Evolutionary conservation across 2,329 filamentous ascomycete genomes (phyloP).

Genomic region (Exophiala calicioides): DNA sequence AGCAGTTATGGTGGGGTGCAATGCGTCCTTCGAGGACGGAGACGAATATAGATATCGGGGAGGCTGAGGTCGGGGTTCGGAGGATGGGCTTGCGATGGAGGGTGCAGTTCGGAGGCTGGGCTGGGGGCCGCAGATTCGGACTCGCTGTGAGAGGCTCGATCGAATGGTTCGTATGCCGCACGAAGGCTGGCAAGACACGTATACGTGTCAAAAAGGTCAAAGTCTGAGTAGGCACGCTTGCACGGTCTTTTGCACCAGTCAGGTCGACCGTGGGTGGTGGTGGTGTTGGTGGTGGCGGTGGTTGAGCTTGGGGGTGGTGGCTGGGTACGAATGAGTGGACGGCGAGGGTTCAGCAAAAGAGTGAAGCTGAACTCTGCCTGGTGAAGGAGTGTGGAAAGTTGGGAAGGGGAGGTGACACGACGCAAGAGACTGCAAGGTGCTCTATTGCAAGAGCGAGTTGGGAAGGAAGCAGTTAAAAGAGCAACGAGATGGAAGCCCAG

Average conservation of each 20-base stretch:
- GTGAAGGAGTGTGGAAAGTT: slow-evolving; percentile 28
- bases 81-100: slow-evolving; percentile 11
- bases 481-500: background rate
- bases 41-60: slow-evolving; percentile 23
- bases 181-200: slow-evolving; percentile 7
- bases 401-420: slow-evolving; percentile 6
- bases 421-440: too few species aligned
- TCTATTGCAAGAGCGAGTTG: background rate
- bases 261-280: slow-evolving; percentile 12
- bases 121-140: slow-evolving; percentile 15
- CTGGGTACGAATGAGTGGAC: slow-evolving; percentile 47
- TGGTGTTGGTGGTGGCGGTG: too few species aligned
- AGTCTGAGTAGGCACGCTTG: slow-evolving; percentile 14
- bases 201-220: slow-evolving; percentile 9
- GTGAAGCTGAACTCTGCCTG: slow-evolving; percentile 60
- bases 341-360: slow-evolving; percentile 58
- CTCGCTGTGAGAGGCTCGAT: background rate
- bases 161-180: too few species aligned
- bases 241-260: slow-evolving; percentile 16
- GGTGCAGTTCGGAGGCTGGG: slow-evolving; percentile 13
- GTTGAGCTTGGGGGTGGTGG: too few species aligned
- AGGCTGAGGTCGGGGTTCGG: slow-evolving; percentile 26
- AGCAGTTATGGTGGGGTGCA: slow-evolving; percentile 10
- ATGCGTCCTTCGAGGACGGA: slow-evolving; percentile 22
- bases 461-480: slow-evolving; percentile 1